phyloP scores from a whole-genome alignment of 768 basidiomycete genomes.

The Amanita phalloides region DNA sequence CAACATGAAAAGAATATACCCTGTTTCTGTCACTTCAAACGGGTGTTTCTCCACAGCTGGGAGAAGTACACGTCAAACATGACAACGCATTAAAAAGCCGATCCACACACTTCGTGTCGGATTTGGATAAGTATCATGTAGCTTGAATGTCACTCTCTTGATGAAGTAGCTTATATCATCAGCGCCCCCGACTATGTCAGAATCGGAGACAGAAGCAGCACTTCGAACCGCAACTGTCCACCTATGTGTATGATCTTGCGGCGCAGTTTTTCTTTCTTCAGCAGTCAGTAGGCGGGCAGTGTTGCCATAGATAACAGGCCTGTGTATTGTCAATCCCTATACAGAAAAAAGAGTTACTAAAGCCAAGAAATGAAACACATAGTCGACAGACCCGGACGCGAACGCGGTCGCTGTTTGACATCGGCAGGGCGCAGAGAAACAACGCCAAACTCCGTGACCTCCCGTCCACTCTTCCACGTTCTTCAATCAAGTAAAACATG shows the following conservation, averaged over 20 bases:
- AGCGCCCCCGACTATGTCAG: constrained; percentile 76
- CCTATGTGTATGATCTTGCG: constrained; percentile 80
- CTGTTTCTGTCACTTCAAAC: constrained; percentile 93
- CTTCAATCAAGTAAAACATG: constrained; percentile 22
- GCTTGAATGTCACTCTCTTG: constrained; percentile 92
- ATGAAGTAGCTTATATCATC: constrained; percentile 89
- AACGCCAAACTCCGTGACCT: constrained; percentile 4
- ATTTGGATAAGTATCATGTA: constrained; percentile 93
- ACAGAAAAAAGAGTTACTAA: background rate
- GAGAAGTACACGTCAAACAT: constrained; percentile 5
- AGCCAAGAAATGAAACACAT: background rate
- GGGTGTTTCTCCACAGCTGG: constrained; percentile 87
- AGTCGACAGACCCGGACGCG: constrained; percentile 59
- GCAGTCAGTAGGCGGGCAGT: constrained; percentile 69
- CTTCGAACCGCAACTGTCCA: constrained; percentile 96
- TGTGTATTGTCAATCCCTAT: constrained; percentile 78
- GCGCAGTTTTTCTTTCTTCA: constrained; percentile 50
- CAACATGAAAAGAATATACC: constrained; percentile 33
- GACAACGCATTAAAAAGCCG: constrained; percentile 1
- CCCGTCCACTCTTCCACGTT: constrained; percentile 6
- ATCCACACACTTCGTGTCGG: constrained; percentile 73
- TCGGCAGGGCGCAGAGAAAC: constrained; percentile 13
- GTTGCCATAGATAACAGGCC: constrained; percentile 95
- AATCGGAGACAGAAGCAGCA: constrained; percentile 63
- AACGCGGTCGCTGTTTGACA: constrained; percentile 59